These are phyloP conservation scores for Ogataea naganishii DNA, from an alignment of 805 yeast genomes.

Conservation along the genomic window DNA sequence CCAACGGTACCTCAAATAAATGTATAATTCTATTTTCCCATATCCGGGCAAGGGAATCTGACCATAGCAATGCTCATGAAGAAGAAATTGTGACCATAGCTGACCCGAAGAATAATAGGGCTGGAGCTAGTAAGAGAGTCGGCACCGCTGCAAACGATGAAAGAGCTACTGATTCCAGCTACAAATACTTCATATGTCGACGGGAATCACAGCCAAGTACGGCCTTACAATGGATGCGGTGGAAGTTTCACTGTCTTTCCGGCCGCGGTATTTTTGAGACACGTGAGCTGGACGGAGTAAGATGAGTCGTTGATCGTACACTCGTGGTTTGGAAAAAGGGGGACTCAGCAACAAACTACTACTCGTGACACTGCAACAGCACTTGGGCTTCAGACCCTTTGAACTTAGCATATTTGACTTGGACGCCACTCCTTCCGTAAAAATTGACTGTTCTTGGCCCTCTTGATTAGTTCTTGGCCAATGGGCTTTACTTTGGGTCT, in stretches of 20 bases:
- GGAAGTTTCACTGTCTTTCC: slow-evolving; percentile 80
- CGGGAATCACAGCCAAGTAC: slow-evolving; percentile 93
- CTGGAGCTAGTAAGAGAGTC: too few species aligned
- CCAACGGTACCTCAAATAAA: too few species aligned
- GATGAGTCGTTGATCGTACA: slow-evolving; percentile 90
- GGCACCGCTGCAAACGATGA: too few species aligned
- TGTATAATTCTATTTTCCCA: too few species aligned
- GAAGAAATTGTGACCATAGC: too few species aligned
- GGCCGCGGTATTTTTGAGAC: slow-evolving; percentile 84
- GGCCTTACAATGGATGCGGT: slow-evolving; percentile 86
- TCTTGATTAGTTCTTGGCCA: slow-evolving; percentile 76
- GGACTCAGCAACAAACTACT: slow-evolving; percentile 79
- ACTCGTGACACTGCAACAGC: slow-evolving; percentile 74
- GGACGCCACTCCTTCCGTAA: slow-evolving; percentile 73
- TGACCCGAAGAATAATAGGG: too few species aligned
- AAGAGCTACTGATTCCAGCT: too few species aligned
- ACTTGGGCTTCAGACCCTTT: slow-evolving; percentile 72
- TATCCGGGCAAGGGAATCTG: too few species aligned
- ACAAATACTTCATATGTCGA: slow-evolving; percentile 69
- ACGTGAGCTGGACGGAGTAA: slow-evolving; percentile 70
- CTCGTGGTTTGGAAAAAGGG: slow-evolving; percentile 76
- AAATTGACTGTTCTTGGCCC: slow-evolving; percentile 89
- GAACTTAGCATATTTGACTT: slow-evolving; percentile 83
- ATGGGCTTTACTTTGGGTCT: slow-evolving; percentile 91
- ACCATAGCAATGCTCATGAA: too few species aligned